phyloP scores from a whole-genome alignment of 768 basidiomycete species.

The Chiua virens region DNA sequence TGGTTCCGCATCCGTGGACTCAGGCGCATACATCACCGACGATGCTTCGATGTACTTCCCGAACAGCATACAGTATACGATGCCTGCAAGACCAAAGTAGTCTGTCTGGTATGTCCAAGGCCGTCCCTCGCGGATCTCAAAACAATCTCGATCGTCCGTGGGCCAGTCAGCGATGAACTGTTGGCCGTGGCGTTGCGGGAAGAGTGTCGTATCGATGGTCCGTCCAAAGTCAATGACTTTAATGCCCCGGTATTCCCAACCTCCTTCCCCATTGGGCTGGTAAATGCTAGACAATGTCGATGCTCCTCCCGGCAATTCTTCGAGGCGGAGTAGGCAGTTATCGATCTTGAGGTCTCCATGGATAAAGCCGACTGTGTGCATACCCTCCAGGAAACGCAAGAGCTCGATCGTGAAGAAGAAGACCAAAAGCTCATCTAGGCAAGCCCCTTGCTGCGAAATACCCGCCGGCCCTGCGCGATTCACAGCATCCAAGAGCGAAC shows the following conservation, averaged over 20 bases:
- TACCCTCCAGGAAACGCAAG: slow-evolving; percentile 73
- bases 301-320: slow-evolving; percentile 71
- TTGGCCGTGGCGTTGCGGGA: slow-evolving; percentile 65
- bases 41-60: slow-evolving; percentile 91
- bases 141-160: slow-evolving; percentile 87
- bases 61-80: slow-evolving; percentile 94
- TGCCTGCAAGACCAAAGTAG: slow-evolving; percentile 93
- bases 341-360: slow-evolving; percentile 99
- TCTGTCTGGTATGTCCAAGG: slow-evolving; percentile 97
- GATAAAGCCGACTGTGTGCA: slow-evolving; percentile 84
- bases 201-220: slow-evolving; percentile 81
- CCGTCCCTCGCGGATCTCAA: slow-evolving; percentile 78
- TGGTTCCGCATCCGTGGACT: slow-evolving; percentile 30
- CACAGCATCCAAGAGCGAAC: slow-evolving; percentile 88
- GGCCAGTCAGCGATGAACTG: slow-evolving; percentile 86
- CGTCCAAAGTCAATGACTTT: slow-evolving; percentile 98
- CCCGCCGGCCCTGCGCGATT: slow-evolving; percentile 79
- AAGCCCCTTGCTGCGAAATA: slow-evolving; percentile 76
- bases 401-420: slow-evolving; percentile 96
- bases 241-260: slow-evolving; percentile 88
- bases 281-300: slow-evolving; percentile 77
- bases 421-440: slow-evolving; percentile 88
- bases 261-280: slow-evolving; percentile 71
- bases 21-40: slow-evolving; percentile 42
- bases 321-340: slow-evolving; percentile 93